A percentile compares a stretch with the other conserved stretches of the same genome.
Conservation (phyloP, 1,284 basidiomycete species). For the Moesziomyces globuligerus region DNA sequence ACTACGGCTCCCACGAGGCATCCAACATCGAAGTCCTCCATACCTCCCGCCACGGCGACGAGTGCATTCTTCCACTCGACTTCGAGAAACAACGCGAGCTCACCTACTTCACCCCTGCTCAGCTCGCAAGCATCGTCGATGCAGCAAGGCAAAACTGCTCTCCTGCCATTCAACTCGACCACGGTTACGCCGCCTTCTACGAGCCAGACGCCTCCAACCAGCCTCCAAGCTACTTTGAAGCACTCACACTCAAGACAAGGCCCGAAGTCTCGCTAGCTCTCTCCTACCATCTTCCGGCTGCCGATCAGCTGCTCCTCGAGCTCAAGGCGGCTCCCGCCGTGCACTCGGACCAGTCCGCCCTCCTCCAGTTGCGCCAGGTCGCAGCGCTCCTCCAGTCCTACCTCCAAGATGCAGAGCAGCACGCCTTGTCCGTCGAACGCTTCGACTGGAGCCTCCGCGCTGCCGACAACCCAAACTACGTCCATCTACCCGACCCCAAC, state of each 20-base stretch:
- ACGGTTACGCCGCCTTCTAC: slow-evolving; percentile 40
- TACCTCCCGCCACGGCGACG: slow-evolving; percentile 5
- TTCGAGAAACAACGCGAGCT: slow-evolving; percentile 29
- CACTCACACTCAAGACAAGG: slow-evolving; percentile 16
- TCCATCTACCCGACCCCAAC: slow-evolving; percentile 33
- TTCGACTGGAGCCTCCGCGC: slow-evolving; percentile 44
- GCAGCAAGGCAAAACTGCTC: slow-evolving; percentile 7
- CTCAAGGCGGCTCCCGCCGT: slow-evolving; percentile 45
- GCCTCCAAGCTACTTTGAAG: slow-evolving; percentile 11
- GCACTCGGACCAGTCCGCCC: slow-evolving; percentile 48
- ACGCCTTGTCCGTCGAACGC: slow-evolving; percentile 37
- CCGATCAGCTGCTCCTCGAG: slow-evolving; percentile 14
- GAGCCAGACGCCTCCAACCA: background rate
- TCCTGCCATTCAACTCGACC: slow-evolving; percentile 8
- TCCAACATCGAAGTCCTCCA: slow-evolving; percentile 39
- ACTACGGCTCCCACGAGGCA: slow-evolving; percentile 42
- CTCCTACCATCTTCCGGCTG: slow-evolving; percentile 9
- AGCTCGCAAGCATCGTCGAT: slow-evolving; percentile 14
- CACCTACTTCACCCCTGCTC: slow-evolving; percentile 4
- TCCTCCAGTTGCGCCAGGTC: slow-evolving; percentile 45
- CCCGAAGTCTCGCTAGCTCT: slow-evolving; percentile 37
- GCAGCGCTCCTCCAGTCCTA: slow-evolving; percentile 44
- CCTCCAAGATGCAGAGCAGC: slow-evolving; percentile 15
- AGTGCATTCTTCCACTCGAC: slow-evolving; percentile 34
- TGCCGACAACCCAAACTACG: slow-evolving; percentile 43